These are phyloP conservation scores for Polychaeton citri DNA, from an alignment of 2,329 filamentous ascomycete genomes.

Conservation along the genomic window DNA sequence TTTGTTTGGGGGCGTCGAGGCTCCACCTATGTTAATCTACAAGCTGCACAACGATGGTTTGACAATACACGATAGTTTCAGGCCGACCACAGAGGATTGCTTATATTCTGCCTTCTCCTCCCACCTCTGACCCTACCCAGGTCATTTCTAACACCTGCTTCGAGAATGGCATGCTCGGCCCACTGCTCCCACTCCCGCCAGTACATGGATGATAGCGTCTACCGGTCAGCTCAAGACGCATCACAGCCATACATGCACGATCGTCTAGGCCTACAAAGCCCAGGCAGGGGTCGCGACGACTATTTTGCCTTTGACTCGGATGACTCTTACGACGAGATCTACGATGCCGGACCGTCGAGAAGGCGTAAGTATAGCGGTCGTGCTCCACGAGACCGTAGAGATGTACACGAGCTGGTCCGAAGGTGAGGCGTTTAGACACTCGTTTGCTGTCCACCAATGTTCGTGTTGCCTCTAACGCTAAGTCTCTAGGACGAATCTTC, in stretches of 20 bases:
- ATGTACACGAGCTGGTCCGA: slow-evolving; percentile 3
- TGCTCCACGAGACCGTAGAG: background rate
- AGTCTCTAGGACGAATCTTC: slow-evolving; percentile 9
- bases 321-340: background rate
- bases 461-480: background rate
- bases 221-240: slow-evolving; percentile 10
- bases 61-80: background rate
- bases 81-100: too few relatives aligned
- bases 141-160: too few relatives aligned
- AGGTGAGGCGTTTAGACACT: slow-evolving; percentile 3
- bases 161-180: too few relatives aligned
- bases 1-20: too few relatives aligned
- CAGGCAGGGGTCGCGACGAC: too few relatives aligned
- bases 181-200: slow-evolving; percentile 1
- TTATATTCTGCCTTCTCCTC: too few relatives aligned
- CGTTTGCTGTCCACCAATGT: background rate
- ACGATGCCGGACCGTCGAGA: background rate
- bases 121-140: too few relatives aligned
- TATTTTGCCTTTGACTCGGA: too few relatives aligned
- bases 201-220: slow-evolving; percentile 11
- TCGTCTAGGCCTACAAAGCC: too few relatives aligned
- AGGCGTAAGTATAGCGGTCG: background rate
- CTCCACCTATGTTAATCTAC: too few relatives aligned
- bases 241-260: background rate
- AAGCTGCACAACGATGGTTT: slow-evolving; percentile 11